Evolutionary conservation across 768 basidiomycete species (phyloP).

Genomic region (Kwoniella europaea): DNA sequence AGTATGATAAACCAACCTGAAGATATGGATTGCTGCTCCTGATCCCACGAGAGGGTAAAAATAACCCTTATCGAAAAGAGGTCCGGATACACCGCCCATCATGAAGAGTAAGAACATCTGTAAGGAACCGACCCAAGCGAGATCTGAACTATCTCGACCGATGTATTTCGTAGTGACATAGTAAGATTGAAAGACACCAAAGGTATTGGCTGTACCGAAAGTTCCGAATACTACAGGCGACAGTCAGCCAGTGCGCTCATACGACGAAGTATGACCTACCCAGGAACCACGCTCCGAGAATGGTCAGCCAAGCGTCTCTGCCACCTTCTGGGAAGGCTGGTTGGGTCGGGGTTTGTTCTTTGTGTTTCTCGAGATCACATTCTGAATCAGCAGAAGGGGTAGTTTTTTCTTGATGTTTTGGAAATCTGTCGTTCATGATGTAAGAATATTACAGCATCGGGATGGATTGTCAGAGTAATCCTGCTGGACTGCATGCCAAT

Average conservation of each 20-base stretch:
- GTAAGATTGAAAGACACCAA: conserved; percentile 58
- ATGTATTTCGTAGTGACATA: conserved; percentile 48
- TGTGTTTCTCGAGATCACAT: conserved; percentile 6
- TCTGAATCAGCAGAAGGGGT: too few species aligned
- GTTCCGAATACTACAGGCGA: conserved; percentile 23
- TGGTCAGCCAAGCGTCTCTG: background rate
- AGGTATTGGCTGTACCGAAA: conserved; percentile 51
- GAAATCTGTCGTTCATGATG: too few species aligned
- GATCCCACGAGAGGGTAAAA: conserved; percentile 29
- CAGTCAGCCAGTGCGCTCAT: too few species aligned
- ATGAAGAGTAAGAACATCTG: conserved; percentile 53
- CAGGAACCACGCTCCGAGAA: conserved; percentile 4
- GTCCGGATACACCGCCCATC: conserved; percentile 45
- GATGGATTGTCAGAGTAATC: too few species aligned
- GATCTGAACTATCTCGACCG: conserved; percentile 38
- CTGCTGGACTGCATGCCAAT: too few species aligned
- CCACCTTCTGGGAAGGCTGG: conserved; percentile 14
- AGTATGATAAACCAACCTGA: conserved; percentile 20
- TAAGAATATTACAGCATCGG: too few species aligned
- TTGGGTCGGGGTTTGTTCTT: too few species aligned
- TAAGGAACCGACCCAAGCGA: conserved; percentile 56
- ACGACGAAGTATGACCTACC: background rate
- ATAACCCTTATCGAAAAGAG: conserved; percentile 55
- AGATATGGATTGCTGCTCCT: conserved; percentile 22
- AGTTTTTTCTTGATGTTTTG: too few species aligned